Evolutionary conservation across 2,329 filamentous ascomycete species (phyloP), one percentile per base, ranked within the genome.

Genomic region (Calcarisporium arbuscula): DNA sequence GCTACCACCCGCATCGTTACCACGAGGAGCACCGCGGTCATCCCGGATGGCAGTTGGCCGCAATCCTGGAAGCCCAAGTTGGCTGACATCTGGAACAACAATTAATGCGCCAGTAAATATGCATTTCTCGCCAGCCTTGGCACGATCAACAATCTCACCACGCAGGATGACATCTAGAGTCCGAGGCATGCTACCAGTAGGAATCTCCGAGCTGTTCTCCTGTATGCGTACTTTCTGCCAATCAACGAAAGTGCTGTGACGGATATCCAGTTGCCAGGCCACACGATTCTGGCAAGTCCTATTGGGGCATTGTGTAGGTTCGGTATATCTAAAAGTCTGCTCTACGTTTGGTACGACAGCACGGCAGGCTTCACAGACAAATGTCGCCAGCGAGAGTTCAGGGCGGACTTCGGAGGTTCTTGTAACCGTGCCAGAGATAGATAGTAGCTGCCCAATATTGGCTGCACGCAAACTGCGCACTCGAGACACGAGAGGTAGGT

Each of bases 211-310:
- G 47, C 88, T 95, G 65, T 96, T 98, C 61, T 98, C 92, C 62
- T 98, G 92, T 42, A 96, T 87, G 43, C 94, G 85, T 17, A 96
- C 88, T 59, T 96, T 96, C 57, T 98, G 92, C 92, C 92, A 98
- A 64, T 98, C 92, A 42, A 98, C 85, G 56, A 98, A 98, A 0
- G 89, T 96, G 59, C 89, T 95, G 59, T 94, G 90, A 28, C 87
- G 76, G 52, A 98, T 95, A 50, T 98, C 90, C n/a, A 98, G 66
- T 46, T 88, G 80, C 92, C 92, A 98, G n/a, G 85, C 87, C 39
- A 82, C 68, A 18, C 92, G 81, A 64, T 98, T 98, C 50, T 81
- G 81, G 57, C 92, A 98, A 6, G 75, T 84, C 18, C 68, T 58
- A 54, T 96, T 96, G 8, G 92, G 90, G 49, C 92, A 98, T 64